Conservation (phyloP, 2,329 filamentous ascomycete species). For the Coniochaeta prunicola region DNA sequence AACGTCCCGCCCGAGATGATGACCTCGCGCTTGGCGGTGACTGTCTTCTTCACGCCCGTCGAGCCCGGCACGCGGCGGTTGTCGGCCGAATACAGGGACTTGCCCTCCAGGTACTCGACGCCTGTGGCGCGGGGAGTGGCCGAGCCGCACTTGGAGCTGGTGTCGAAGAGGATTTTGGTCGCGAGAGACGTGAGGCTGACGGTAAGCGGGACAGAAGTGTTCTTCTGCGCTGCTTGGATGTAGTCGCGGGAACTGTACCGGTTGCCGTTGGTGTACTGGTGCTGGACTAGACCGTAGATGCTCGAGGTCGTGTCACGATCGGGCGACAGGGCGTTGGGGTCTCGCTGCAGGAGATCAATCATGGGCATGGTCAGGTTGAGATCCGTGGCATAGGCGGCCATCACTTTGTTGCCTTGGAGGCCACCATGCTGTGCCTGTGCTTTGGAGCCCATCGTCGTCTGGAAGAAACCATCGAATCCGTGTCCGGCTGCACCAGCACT, state of each 20-base stretch:
- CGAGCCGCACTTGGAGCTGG: conserved; percentile 12
- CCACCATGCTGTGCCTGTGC: conserved; percentile 7
- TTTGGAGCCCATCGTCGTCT: conserved; percentile 15
- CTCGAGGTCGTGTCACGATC: conserved; percentile 12
- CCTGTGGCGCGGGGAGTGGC: conserved; percentile 21
- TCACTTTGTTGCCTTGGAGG: conserved; percentile 12
- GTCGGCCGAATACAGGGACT: conserved; percentile 25
- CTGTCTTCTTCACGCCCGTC: conserved; percentile 15
- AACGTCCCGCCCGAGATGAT: conserved; percentile 43
- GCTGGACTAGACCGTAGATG: conserved; percentile 13
- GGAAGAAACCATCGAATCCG: conserved; percentile 18
- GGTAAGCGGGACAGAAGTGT: conserved; percentile 13
- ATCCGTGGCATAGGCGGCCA: conserved; percentile 13
- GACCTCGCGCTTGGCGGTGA: conserved; percentile 31
- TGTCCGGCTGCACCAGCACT: conserved; percentile 8
- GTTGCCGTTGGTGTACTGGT: conserved; percentile 19
- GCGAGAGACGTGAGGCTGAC: conserved; percentile 22
- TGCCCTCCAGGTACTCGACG: conserved; percentile 23
- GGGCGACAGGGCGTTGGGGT: conserved; percentile 13
- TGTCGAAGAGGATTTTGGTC: conserved; percentile 29
- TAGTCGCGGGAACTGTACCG: conserved; percentile 21
- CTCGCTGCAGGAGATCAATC: conserved; percentile 13
- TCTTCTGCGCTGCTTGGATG: conserved; percentile 15
- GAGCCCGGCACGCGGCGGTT: conserved; percentile 10
- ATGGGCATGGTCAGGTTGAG: conserved; percentile 10